phyloP scores from a whole-genome alignment of 116 monocot species.

The Zostera marina region DNA sequence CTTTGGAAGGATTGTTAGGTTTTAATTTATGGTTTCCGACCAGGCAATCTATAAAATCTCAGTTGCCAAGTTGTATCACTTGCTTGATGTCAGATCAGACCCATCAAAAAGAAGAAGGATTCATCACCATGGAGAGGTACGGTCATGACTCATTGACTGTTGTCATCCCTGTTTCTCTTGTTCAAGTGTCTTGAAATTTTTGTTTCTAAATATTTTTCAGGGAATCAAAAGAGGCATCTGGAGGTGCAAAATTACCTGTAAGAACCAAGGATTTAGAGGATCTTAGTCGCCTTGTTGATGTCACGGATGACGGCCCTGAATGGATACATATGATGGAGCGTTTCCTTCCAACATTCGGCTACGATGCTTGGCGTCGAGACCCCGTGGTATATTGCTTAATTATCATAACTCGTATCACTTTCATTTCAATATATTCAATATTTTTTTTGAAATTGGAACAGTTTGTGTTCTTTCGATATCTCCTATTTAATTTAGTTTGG shows the following conservation, averaged over 20 bases:
- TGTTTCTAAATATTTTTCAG: no score
- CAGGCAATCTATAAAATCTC: constrained; percentile 2
- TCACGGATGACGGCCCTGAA: constrained; percentile 33
- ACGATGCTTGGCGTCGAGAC: constrained; percentile 85
- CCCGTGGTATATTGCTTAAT: constrained; percentile 33
- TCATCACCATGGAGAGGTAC: no score
- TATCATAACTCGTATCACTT: not conserved
- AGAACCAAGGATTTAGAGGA: constrained; percentile 34
- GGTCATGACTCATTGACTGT: no score
- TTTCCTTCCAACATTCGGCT: constrained; percentile 65
- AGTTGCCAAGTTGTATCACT: constrained; percentile 12
- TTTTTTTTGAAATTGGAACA: not conserved
- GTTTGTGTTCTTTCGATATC: not conserved
- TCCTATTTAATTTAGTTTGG: not conserved
- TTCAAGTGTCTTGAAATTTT: no score
- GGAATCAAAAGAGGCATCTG: no score
- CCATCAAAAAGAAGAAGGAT: not conserved
- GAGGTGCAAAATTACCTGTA: no score
- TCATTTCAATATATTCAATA: not conserved
- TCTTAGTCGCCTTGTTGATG: constrained; percentile 47
- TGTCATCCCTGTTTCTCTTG: no score
- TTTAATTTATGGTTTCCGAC: no score
- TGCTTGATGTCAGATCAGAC: constrained; percentile 9
- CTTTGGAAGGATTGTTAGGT: no score
- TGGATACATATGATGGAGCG: constrained; percentile 90